Base-by-base conservation (phyloP, 2,329 filamentous ascomycete genomes). In the Periconia digitata region DNA sequence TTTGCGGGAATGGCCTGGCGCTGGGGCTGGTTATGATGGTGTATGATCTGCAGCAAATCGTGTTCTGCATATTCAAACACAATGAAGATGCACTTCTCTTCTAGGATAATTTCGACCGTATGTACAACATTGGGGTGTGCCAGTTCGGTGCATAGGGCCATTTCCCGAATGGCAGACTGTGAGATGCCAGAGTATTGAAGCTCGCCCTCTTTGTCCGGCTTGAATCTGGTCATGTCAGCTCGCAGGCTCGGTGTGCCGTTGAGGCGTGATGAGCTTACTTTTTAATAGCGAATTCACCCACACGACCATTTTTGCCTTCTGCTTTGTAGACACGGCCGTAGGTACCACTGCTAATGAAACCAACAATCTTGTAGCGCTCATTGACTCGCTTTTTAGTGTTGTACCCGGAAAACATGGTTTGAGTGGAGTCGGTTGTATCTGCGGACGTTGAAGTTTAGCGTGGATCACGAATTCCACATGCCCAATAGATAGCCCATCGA, bases 71-170 rank as follows among this genome's bases (percentile, higher is more conserved):
- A 99, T 72, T 97, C 94, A 62, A 99, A 97, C 2, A 99, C 92
- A 88, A 99, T 99, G 74, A 92, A 99, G 70, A 99, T 97, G 75
- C 92, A 96, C 76, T 97, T 97, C 72, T 96, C 92, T 74, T 99
- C 92, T 3, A 99, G 80, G 63, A 99, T 96, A 63, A 96, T 97
- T 73, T 99, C 94, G 53, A 92, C 85, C 1, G 96, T 83, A 50
- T 87, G 85, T 58, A 99, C 92, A 27, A 99, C 86, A 68, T 97
- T 97, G 47, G 84, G 78, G 70, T 99, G 91, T 49, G 82, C 85
- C 21, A 99, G 80, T 69, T 99, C 94, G 32, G 90, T 94, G 74
- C 94, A 99, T 0, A 99, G 79, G 15, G 92, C 90, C 91, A 99
- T 99, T 72, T 99, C 94, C 44, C 94, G 89, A 56, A 96, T 90